Evolutionary conservation across 2,329 filamentous ascomycete genomes (phyloP), one percentile per base, ranked within the genome.

Genomic region (Fusarium pseudoanthophilum): DNA sequence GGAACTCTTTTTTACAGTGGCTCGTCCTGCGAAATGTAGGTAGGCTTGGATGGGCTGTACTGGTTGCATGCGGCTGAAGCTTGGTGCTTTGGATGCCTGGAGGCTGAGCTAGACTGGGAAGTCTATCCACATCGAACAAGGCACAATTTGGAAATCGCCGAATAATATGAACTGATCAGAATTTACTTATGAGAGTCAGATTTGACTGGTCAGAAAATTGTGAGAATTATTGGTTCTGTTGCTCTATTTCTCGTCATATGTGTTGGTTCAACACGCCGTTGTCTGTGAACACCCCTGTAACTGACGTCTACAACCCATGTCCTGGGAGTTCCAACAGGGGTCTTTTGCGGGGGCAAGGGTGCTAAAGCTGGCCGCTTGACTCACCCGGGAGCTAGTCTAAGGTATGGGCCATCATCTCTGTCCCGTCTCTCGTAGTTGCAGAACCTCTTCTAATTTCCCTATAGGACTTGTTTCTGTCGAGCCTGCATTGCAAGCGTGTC

Each of bases 301-400:
- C 20, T 65, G 43, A 51, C 36, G 6, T 55, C 21, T 32, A 37
- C 16, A 24, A 39, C 42, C 51, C 51, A 49, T 64, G 49, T 45
- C 34, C 21, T 42, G 45, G 14, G 26, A 15, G 9, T 2, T 13
- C 11, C 9, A 30, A 28, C 57, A 60, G 49, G 58, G 49, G 42
- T 30, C 30, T 18, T 16, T 34, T 20, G 59, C 36, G 51, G 65
- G 65, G 46, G 18, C 20, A 37, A 46, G 37, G 40, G 24, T 46
- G 32, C 58, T 60, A 26, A 36, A 28, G 26, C 40, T 66, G 52
- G 55, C 75, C 73, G 73, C 61, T 61, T 77, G 75, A 77, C 73
- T 77, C 75, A 77, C 65, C 71, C 61, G 71, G 69, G 60, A 71
- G 63, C 48, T 48, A 26, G 26, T 26, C 26, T 26, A 36, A 37